Conservation (phyloP, 345 rosid species). For the Camelina neglecta region DNA sequence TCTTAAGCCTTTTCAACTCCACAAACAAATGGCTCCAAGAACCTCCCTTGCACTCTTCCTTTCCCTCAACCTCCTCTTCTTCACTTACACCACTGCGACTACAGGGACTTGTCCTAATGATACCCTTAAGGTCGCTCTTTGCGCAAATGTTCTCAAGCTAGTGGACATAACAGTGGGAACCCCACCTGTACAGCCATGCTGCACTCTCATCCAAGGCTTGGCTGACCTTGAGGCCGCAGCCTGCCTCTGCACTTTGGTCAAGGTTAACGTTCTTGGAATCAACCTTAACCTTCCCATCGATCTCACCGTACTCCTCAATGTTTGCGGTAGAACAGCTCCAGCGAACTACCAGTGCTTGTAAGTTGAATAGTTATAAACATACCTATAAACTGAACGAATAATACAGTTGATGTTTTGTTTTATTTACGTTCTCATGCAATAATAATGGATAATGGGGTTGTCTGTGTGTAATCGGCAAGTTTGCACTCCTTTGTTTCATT, state of each 20-base stretch:
- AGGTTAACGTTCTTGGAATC: slow-evolving; percentile 51
- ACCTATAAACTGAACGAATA: too few relatives aligned
- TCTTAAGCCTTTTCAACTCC: slow-evolving; percentile 7
- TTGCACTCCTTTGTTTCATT: too few relatives aligned
- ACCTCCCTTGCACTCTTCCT: slow-evolving; percentile 56
- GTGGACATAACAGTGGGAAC: slow-evolving; percentile 45
- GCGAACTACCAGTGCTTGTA: too few relatives aligned
- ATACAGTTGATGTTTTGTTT: too few relatives aligned
- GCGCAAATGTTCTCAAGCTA: slow-evolving; percentile 47
- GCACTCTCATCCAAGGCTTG: slow-evolving; percentile 49
- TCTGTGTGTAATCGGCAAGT: too few relatives aligned
- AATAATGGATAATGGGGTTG: too few relatives aligned
- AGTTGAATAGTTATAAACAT: too few relatives aligned
- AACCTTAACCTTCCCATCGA: slow-evolving; percentile 51
- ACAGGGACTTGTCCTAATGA: slow-evolving; percentile 47
- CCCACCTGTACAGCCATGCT: slow-evolving; percentile 52
- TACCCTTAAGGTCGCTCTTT: slow-evolving; percentile 46
- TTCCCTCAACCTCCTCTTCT: slow-evolving; percentile 56
- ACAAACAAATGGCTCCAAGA: slow-evolving; percentile 53
- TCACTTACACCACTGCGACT: slow-evolving; percentile 46
- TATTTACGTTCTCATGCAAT: too few relatives aligned
- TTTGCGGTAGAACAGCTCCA: slow-evolving; percentile 35
- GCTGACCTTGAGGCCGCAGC: slow-evolving; percentile 57
- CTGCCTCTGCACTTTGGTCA: slow-evolving; percentile 59
- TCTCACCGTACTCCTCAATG: slow-evolving; percentile 52